Evolutionary conservation across 768 basidiomycete species (phyloP).

Genomic region (Mrakia blollopis): DNA sequence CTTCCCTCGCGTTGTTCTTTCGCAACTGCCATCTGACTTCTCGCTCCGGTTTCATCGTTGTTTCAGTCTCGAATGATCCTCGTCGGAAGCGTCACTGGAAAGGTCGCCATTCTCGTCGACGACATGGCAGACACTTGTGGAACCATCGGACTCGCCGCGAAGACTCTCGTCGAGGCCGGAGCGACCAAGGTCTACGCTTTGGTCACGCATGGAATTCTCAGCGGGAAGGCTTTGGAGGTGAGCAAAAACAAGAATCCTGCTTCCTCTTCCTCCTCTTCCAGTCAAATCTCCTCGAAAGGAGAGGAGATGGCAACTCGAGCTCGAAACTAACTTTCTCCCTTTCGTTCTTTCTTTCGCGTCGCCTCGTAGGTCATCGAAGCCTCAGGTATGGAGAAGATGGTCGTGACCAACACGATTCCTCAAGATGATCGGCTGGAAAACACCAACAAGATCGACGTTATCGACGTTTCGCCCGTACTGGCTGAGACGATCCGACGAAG

Average conservation of each 20-base stretch:
- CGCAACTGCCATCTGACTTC: neutral
- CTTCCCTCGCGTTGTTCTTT: neutral
- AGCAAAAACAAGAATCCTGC: no score
- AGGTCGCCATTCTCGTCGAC: constrained; percentile 93
- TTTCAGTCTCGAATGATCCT: constrained; percentile 55
- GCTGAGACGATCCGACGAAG: constrained; percentile 87
- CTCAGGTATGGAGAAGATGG: constrained; percentile 75
- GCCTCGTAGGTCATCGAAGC: constrained; percentile 58
- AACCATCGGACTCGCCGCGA: constrained; percentile 78
- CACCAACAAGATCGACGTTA: constrained; percentile 67
- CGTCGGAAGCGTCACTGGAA: constrained; percentile 88
- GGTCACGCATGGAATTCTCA: constrained; percentile 61
- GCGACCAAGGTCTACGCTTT: constrained; percentile 80
- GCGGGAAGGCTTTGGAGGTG: constrained; percentile 51
- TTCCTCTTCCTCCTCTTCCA: constrained; percentile 37
- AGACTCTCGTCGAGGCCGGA: constrained; percentile 82
- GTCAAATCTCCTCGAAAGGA: constrained; percentile 34
- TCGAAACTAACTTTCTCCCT: neutral
- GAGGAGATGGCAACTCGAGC: neutral
- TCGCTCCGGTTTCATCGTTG: neutral
- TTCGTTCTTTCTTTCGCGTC: neutral
- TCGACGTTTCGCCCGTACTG: constrained; percentile 87
- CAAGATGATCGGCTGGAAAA: constrained; percentile 59
- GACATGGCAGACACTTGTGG: constrained; percentile 97
- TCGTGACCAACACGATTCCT: constrained; percentile 94